Base-by-base conservation (phyloP, 2,329 filamentous ascomycete genomes). In the Stachybotrys chlorohalonatus region DNA sequence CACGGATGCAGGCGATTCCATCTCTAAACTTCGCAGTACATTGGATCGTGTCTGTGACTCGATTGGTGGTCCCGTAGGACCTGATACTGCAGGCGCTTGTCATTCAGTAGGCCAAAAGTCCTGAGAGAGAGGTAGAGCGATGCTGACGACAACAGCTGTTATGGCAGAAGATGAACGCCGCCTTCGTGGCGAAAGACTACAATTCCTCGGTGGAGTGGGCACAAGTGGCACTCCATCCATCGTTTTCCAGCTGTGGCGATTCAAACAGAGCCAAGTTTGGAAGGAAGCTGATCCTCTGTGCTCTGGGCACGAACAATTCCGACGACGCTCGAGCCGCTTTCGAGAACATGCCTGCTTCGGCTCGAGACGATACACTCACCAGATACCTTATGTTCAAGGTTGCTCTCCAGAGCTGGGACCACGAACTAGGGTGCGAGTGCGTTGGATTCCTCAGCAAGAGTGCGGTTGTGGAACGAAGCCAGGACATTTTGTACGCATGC, bases 301-400 rank as follows among this genome's bases (percentile, higher is more conserved):
- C 84, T 2, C 70, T 94, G 9, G 76, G 80, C 36, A 76, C 60
- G 11, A 60, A 60, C 31, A 59, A 70, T 45, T 45, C 56, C 6
- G 62, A 66, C 11, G 54, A 59, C 11, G 68, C 65, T 2, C 53
- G 54, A 7, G 53, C 56, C 3, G 52, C 79, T 1, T 85, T 87
- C 59, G 69, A 74, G 17, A 68, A 75, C 1, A 86, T 94, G 78
- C 71, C 85, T 1, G 73, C 81, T 15, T 61, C 69, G 0, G 77
- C 77, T 16, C 80, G 78, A 57, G 75, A 81, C 50, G 84, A 89
- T 9, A 77, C 83, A 1, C 75, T 86, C 62, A 90, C 87, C 3
- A 76, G 81, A 42, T 94, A 90, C 64, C 68, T 95, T 31, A 81
- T 89, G 71, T 95, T 90, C 69, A 90, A 88, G 64, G 75, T 86